phyloP scores from a whole-genome alignment of 176 grass and related monocot genomes.

The Oryza coarctata region DNA sequence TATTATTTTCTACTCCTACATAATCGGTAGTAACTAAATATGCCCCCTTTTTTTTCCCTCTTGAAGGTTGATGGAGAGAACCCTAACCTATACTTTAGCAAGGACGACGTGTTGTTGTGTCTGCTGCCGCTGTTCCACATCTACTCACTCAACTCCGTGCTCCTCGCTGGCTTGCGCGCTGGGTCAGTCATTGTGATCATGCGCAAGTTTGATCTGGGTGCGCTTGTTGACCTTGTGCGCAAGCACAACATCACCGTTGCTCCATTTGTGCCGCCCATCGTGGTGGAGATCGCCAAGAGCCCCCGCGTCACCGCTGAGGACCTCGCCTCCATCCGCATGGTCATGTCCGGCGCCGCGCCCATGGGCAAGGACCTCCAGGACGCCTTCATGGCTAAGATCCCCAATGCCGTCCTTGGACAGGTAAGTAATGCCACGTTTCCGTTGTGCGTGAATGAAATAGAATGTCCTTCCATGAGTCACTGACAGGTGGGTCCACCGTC shows the following conservation, averaged over 20 bases:
- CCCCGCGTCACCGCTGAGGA: slow-evolving; percentile 45
- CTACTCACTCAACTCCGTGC: slow-evolving; percentile 92
- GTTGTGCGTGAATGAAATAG: not conserved
- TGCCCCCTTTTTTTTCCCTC: no score
- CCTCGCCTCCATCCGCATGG: slow-evolving; percentile 70
- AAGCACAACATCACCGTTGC: slow-evolving; percentile 48
- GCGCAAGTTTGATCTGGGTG: slow-evolving; percentile 68
- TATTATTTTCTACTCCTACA: no score
- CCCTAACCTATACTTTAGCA: slow-evolving; percentile 76
- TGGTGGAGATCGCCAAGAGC: slow-evolving; percentile 93
- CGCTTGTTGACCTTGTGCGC: slow-evolving; percentile 61
- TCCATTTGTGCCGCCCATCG: slow-evolving; percentile 84
- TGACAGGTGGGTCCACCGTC: not conserved
- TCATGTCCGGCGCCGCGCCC: slow-evolving; percentile 82
- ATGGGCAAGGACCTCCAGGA: slow-evolving; percentile 91
- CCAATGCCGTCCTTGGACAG: slow-evolving; percentile 81
- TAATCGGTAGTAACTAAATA: not conserved
- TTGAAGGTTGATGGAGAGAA: slow-evolving; percentile 63
- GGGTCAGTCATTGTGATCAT: slow-evolving; percentile 67
- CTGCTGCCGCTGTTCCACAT: slow-evolving; percentile 93
- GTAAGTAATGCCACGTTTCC: slow-evolving; percentile 10
- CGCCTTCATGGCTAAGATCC: slow-evolving; percentile 78
- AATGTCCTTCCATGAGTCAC: not conserved
- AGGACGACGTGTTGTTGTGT: slow-evolving; percentile 77
- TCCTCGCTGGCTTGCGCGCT: slow-evolving; percentile 68